phyloP scores from a whole-genome alignment of 768 basidiomycete genomes.

The Tylopilus rubrobrunneus region DNA sequence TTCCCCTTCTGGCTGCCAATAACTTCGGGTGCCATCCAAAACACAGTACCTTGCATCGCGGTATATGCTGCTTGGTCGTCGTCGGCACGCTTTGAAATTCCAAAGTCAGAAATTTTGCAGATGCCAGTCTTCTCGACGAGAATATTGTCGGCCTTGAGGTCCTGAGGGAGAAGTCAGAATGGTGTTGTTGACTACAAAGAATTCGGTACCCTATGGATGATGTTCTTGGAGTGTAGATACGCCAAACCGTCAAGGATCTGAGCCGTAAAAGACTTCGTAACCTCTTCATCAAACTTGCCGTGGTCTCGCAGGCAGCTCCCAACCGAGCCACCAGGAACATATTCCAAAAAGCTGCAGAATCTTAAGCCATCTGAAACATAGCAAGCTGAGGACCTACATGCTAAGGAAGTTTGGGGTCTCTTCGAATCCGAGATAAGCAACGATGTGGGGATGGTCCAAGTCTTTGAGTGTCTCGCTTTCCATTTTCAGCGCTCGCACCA shows the following conservation, averaged over 20 bases:
- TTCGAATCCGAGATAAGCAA: slow-evolving; percentile 94
- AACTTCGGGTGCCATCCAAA: slow-evolving; percentile 99
- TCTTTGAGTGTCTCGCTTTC: slow-evolving; percentile 97
- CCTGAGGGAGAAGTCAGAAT: slow-evolving; percentile 42
- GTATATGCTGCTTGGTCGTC: slow-evolving; percentile 82
- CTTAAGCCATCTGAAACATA: background rate
- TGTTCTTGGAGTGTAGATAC: slow-evolving; percentile 88
- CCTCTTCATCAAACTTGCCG: slow-evolving; percentile 88
- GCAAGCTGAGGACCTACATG: slow-evolving; percentile 59
- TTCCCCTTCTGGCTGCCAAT: slow-evolving; percentile 75
- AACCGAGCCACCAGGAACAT: slow-evolving; percentile 96
- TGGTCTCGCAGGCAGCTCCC: slow-evolving; percentile 87
- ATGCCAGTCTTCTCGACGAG: slow-evolving; percentile 87
- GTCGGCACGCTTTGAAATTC: slow-evolving; percentile 94
- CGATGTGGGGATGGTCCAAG: slow-evolving; percentile 95
- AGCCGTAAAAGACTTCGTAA: slow-evolving; percentile 86
- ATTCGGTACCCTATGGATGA: slow-evolving; percentile 78
- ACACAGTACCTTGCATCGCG: slow-evolving; percentile 96
- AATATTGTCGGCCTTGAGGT: slow-evolving; percentile 98
- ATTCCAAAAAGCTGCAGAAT: slow-evolving; percentile 84
- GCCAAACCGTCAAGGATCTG: slow-evolving; percentile 91
- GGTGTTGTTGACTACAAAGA: background rate
- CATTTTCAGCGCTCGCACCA: slow-evolving; percentile 88
- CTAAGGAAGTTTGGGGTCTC: slow-evolving; percentile 84
- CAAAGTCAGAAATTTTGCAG: slow-evolving; percentile 98